Conservation (phyloP, 306 rosid genomes). For the Ormosia semicastrata region DNA sequence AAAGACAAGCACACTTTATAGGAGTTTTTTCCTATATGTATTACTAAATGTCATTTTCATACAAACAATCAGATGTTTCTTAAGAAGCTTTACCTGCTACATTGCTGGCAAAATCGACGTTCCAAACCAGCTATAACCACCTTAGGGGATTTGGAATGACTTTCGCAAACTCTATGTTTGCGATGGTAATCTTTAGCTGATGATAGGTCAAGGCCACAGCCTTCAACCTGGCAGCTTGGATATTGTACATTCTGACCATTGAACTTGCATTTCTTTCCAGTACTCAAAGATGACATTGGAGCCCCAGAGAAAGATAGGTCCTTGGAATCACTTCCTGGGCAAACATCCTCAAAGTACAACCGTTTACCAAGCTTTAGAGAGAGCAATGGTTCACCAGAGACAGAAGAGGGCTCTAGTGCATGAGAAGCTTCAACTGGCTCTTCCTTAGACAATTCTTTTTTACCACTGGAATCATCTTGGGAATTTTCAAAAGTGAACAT, state of each 20-base stretch:
- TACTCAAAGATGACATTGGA: conserved; percentile 31
- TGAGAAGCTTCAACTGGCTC: conserved; percentile 44
- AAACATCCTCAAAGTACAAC: conserved; percentile 63
- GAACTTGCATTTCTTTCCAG: conserved; percentile 52
- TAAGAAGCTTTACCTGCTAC: conserved; percentile 65
- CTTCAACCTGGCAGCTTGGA: conserved; percentile 80
- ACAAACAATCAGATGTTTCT: neutral
- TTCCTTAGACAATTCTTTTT: conserved; percentile 40
- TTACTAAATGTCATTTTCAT: neutral
- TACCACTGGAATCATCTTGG: conserved; percentile 46
- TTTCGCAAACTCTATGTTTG: conserved; percentile 75
- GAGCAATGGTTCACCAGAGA: conserved; percentile 76
- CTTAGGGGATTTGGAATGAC: conserved; percentile 74
- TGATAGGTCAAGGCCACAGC: conserved; percentile 74
- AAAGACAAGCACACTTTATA: too few relatives aligned
- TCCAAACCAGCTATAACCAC: conserved; percentile 69
- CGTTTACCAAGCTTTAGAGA: conserved; percentile 81
- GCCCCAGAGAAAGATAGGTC: conserved; percentile 38
- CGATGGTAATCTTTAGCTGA: conserved; percentile 80
- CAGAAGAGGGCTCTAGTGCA: conserved; percentile 43
- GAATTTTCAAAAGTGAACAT: conserved; percentile 49
- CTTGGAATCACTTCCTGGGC: conserved; percentile 44
- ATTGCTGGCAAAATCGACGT: conserved; percentile 87
- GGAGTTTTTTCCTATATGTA: too few relatives aligned
- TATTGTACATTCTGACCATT: conserved; percentile 27